Conservation (phyloP, 2,329 filamentous ascomycete genomes). For the Colletotrichum sp. region DNA sequence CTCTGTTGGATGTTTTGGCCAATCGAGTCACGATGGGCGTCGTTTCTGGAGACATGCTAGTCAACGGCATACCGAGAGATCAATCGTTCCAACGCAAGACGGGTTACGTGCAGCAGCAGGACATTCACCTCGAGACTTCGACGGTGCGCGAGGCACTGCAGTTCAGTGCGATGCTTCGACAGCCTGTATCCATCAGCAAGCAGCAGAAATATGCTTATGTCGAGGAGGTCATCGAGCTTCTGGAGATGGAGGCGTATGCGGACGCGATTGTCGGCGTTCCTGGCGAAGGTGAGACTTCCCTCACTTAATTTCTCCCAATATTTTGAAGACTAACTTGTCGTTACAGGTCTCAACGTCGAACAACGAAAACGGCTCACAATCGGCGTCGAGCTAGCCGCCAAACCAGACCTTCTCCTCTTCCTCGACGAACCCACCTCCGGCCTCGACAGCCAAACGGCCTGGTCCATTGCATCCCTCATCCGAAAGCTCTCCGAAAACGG, state of each 20-base stretch:
- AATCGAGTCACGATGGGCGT: conserved; percentile 72
- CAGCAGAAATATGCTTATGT: conserved; percentile 29
- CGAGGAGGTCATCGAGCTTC: conserved; percentile 31
- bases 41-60: conserved; percentile 70
- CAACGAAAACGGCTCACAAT: conserved; percentile 68
- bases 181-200: conserved; percentile 59
- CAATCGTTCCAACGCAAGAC: conserved; percentile 71
- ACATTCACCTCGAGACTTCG: conserved; percentile 36
- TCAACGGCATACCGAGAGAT: conserved; percentile 69
- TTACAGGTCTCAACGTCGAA: conserved; percentile 45
- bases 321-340: conserved; percentile 22
- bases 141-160: conserved; percentile 67
- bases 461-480: conserved; percentile 73
- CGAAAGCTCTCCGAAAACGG: conserved; percentile 61
- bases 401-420: conserved; percentile 74
- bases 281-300: conserved; percentile 69
- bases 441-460: conserved; percentile 76
- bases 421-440: conserved; percentile 82
- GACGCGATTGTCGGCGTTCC: conserved; percentile 73
- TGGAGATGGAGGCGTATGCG: conserved; percentile 64
- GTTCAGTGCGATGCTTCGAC: conserved; percentile 72
- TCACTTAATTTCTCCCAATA: conserved; percentile 35
- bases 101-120: conserved; percentile 71
- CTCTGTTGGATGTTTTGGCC: conserved; percentile 65
- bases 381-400: conserved; percentile 76